Evolutionary conservation across 2,329 filamentous ascomycete genomes (phyloP).

Genomic region (Colletotrichum spaethianum): DNA sequence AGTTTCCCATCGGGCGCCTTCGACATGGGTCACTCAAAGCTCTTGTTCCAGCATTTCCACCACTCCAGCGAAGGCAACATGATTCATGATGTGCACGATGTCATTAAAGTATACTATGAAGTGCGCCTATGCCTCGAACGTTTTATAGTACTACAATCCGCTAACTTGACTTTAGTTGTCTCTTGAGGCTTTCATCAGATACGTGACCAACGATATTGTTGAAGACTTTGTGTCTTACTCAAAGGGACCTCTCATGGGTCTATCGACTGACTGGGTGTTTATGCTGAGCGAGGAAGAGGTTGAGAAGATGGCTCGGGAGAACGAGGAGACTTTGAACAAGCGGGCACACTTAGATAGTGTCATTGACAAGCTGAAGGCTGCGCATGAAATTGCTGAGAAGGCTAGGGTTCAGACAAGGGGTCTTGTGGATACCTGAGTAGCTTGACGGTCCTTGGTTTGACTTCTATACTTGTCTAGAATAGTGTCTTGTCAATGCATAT

Average conservation of each 20-base stretch:
- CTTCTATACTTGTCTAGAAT: not conserved
- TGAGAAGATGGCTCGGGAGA: constrained; percentile 44
- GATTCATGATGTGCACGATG: constrained; percentile 52
- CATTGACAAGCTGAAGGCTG: constrained; percentile 18
- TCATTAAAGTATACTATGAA: constrained; percentile 55
- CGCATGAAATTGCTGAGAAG: constrained; percentile 45
- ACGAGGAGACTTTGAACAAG: constrained; percentile 38
- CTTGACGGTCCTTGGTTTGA: too few species aligned
- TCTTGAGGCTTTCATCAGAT: constrained; percentile 45
- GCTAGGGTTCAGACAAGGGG: constrained; percentile 25
- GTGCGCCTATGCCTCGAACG: constrained; percentile 40
- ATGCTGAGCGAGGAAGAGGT: constrained; percentile 43
- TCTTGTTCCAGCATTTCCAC: constrained; percentile 42
- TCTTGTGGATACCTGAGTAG: not conserved
- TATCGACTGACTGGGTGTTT: constrained; percentile 44
- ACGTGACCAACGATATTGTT: constrained; percentile 45
- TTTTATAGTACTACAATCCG: not conserved
- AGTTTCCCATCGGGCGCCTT: not conserved
- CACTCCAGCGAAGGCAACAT: constrained; percentile 46
- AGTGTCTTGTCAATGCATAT: too few species aligned
- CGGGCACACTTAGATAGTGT: constrained; percentile 16
- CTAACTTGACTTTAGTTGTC: constrained; percentile 28
- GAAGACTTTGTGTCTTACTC: constrained; percentile 45
- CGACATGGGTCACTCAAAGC: not conserved
- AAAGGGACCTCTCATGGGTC: constrained; percentile 43